Conservation (phyloP, 2,329 filamentous ascomycete species). For the Tolypocladium inflatum region DNA sequence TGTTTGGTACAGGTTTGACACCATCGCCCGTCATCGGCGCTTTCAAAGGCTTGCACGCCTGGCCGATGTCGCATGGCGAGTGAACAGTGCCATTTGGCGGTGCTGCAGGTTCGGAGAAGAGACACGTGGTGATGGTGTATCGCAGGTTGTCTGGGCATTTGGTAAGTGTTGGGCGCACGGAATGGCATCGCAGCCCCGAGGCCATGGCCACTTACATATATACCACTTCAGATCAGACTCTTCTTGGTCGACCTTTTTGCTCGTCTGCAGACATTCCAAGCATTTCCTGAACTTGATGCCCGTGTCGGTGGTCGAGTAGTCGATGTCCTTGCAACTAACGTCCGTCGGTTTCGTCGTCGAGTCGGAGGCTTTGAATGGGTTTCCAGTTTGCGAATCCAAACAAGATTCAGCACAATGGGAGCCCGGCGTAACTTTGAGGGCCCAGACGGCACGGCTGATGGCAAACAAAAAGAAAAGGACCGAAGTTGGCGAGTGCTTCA, state of each 20-base stretch:
- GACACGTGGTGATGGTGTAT: constrained; percentile 36
- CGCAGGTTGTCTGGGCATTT: constrained; percentile 35
- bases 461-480: constrained; percentile 10
- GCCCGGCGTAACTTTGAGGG: constrained; percentile 38
- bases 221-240: constrained; percentile 36
- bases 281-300: constrained; percentile 40
- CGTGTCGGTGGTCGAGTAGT: constrained; percentile 23
- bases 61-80: constrained; percentile 33
- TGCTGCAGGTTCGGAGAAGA: constrained; percentile 26
- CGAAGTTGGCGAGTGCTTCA: constrained; percentile 1
- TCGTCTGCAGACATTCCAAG: constrained; percentile 35
- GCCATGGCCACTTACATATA: constrained; percentile 29
- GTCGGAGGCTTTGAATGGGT: constrained; percentile 20
- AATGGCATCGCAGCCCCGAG: background rate
- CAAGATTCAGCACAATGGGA: constrained; percentile 41
- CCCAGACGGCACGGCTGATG: constrained; percentile 8
- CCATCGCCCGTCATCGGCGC: constrained; percentile 23
- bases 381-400: constrained; percentile 24
- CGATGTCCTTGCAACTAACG: constrained; percentile 33
- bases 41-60: constrained; percentile 30
- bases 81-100: constrained; percentile 19
- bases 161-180: background rate
- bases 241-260: constrained; percentile 25
- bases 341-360: constrained; percentile 36
- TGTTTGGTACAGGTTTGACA: constrained; percentile 9